Evolutionary conservation across 192 early-diverging fungal species (phyloP).

Genomic region (Backusella mclennaniae): DNA sequence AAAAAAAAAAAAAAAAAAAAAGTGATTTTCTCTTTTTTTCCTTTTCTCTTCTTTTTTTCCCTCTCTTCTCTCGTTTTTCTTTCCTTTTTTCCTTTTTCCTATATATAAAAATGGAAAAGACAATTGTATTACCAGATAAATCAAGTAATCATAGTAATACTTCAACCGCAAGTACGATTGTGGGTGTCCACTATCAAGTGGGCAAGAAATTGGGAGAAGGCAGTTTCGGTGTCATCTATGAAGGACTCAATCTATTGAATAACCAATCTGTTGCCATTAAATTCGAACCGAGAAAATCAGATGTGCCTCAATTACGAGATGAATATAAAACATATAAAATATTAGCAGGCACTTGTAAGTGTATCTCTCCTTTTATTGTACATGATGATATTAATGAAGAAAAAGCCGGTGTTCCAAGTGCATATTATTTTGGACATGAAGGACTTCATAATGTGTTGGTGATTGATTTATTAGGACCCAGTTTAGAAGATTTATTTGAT

Average conservation of each 20-base stretch:
- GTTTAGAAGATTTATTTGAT: constrained; percentile 94
- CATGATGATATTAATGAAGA: not conserved
- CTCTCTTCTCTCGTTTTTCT: not conserved
- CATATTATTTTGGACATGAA: constrained; percentile 96
- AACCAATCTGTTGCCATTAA: constrained; percentile 95
- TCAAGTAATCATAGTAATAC: not conserved
- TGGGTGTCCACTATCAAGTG: constrained; percentile 94
- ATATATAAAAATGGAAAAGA: constrained; percentile 1
- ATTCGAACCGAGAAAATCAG: constrained; percentile 93
- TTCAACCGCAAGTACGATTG: constrained; percentile 41
- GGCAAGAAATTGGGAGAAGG: constrained; percentile 97
- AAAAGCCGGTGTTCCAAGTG: constrained; percentile 81
- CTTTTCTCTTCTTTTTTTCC: not conserved
- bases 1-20: not conserved
- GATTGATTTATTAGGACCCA: constrained; percentile 92
- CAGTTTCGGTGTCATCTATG: constrained; percentile 97
- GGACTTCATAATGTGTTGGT: constrained; percentile 92
- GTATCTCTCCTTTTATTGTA: not conserved
- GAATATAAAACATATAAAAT: constrained; percentile 96
- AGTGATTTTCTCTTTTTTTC: not conserved
- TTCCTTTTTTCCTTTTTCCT: not conserved
- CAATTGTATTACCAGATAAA: not conserved
- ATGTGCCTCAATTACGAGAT: constrained; percentile 95
- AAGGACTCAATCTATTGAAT: constrained; percentile 92
- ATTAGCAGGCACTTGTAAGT: constrained; percentile 64